Conservation (phyloP, 352 stramenopile genomes). For the Phytopythium ostracodes region DNA sequence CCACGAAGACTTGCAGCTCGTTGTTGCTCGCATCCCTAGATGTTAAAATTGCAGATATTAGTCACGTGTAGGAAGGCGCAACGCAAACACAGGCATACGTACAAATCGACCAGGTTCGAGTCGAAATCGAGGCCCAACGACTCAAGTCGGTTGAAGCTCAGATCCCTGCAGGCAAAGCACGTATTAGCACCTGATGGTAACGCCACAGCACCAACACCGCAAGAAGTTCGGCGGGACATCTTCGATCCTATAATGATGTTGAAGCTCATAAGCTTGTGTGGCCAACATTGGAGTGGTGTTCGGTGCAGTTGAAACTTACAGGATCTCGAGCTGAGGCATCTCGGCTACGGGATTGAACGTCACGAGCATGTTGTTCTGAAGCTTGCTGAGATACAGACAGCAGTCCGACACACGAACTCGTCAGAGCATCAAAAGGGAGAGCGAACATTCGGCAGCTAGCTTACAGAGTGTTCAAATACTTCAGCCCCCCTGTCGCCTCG, state of each 20-base stretch:
- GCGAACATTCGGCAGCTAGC: not conserved
- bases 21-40: slow-evolving; percentile 3
- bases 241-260: no score
- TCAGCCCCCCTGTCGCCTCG: not conserved
- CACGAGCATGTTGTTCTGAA: not conserved
- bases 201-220: no score
- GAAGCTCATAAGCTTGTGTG: no score
- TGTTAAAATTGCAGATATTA: not conserved
- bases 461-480: not conserved
- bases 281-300: no score
- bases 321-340: slow-evolving; percentile 2
- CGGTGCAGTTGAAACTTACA: not conserved
- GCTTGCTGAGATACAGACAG: not conserved
- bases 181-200: not conserved
- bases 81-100: not conserved
- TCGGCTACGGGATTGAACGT: not conserved
- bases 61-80: not conserved
- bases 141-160: not conserved
- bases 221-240: no score
- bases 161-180: not conserved
- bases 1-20: not conserved
- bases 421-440: no score
- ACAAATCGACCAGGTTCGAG: not conserved
- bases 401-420: not conserved
- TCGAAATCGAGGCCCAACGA: not conserved